Evolutionary conservation across 306 rosid species (phyloP).

Genomic region (Albizia julibrissin): DNA sequence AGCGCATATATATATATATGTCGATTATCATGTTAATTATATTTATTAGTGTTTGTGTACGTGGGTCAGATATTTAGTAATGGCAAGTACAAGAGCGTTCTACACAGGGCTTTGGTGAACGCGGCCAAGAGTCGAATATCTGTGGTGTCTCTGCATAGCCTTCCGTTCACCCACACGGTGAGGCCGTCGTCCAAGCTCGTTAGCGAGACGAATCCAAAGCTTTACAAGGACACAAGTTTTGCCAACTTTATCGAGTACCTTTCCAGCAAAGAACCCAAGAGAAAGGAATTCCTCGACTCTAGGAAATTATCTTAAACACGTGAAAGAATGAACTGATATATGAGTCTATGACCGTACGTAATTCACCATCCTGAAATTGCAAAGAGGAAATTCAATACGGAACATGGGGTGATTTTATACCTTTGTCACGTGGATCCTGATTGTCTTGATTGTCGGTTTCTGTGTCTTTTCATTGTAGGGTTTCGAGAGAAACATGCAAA

Average conservation of each 20-base stretch:
- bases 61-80: constrained; percentile 79
- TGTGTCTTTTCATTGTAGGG: not conserved
- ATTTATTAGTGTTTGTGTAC: not conserved
- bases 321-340: not conserved
- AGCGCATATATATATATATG: not conserved
- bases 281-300: constrained; percentile 73
- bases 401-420: not conserved
- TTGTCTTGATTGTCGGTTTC: not conserved
- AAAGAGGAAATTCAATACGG: not conserved
- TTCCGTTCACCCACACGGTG: constrained; percentile 47
- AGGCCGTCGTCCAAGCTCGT: constrained; percentile 68
- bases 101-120: constrained; percentile 80
- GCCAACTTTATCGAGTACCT: constrained; percentile 57
- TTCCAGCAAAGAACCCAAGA: constrained; percentile 55
- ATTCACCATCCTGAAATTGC: not conserved
- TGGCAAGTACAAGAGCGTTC: constrained; percentile 85
- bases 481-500: not conserved
- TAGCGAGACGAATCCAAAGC: constrained; percentile 64
- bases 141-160: constrained; percentile 75
- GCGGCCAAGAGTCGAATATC: constrained; percentile 51
- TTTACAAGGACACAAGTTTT: constrained; percentile 70
- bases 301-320: constrained; percentile 48
- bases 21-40: not conserved
- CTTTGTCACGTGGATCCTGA: not conserved
- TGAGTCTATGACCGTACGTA: not conserved